Evolutionary conservation across 176 grass and related monocot species (phyloP).

Genomic region (Oryza coarctata): DNA sequence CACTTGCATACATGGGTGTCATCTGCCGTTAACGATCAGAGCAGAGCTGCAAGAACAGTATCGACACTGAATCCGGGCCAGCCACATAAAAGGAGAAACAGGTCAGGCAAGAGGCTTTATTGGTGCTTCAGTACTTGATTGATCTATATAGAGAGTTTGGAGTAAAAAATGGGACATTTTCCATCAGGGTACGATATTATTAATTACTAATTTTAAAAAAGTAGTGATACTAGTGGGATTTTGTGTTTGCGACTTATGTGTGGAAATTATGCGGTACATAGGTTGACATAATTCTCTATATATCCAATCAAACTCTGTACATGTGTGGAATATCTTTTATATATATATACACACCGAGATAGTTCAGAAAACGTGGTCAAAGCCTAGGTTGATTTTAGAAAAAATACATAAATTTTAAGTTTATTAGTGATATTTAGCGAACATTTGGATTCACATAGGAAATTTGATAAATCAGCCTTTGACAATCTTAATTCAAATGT

Average conservation of each 20-base stretch:
- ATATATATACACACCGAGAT: not conserved
- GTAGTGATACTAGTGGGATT: not conserved
- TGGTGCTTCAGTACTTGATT: constrained; percentile 14
- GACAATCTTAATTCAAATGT: not conserved
- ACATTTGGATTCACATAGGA: not conserved
- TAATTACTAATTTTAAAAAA: not conserved
- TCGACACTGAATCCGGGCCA: constrained; percentile 15
- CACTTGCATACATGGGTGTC: not conserved
- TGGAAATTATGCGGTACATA: too few species aligned
- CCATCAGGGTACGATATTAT: not conserved
- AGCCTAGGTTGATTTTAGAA: not conserved
- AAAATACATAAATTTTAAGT: not conserved
- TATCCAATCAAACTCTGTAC: not conserved
- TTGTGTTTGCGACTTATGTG: not conserved
- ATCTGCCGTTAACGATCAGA: constrained; percentile 16
- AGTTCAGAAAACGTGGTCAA: not conserved
- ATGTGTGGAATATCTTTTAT: not conserved
- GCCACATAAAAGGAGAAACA: not conserved
- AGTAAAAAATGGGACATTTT: not conserved
- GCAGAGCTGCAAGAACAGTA: constrained; percentile 15
- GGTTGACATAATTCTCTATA: too few species aligned
- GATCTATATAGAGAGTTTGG: not conserved
- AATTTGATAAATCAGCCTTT: not conserved
- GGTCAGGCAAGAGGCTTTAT: not conserved
- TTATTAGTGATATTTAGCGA: not conserved